These are phyloP conservation scores for Plasmodium gaboni DNA, from an alignment of 169 alveolate species.

Conservation along the genomic window DNA sequence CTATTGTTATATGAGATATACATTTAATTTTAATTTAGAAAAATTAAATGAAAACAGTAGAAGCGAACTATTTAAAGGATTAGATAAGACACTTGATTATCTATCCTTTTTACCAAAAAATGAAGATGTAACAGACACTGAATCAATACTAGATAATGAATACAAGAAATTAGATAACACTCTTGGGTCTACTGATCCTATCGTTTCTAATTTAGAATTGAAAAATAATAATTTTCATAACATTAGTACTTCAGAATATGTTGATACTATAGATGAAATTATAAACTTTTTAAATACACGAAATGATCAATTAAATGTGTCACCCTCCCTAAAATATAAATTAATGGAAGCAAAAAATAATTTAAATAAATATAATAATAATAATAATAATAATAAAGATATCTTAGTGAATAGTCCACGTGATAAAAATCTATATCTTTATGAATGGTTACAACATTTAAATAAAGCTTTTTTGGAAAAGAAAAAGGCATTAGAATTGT, in stretches of 20 bases:
- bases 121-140: slow-evolving; percentile 34
- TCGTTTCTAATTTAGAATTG: slow-evolving; percentile 40
- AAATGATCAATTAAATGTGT: slow-evolving; percentile 12
- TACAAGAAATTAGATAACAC: slow-evolving; percentile 32
- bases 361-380: not conserved
- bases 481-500: slow-evolving; percentile 22
- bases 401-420: not conserved
- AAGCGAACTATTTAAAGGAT: slow-evolving; percentile 66
- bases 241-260: slow-evolving; percentile 16
- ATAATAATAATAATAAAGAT: not conserved
- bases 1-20: slow-evolving; percentile 64
- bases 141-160: slow-evolving; percentile 47
- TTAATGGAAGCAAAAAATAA: slow-evolving; percentile 37
- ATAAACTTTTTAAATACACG: slow-evolving; percentile 26
- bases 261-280: slow-evolving; percentile 50
- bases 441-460: slow-evolving; percentile 35
- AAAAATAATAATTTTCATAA: slow-evolving; percentile 13
- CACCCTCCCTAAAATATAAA: slow-evolving; percentile 22
- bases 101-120: slow-evolving; percentile 58
- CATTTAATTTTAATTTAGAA: slow-evolving; percentile 68
- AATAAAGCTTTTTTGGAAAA: slow-evolving; percentile 40
- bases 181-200: slow-evolving; percentile 20
- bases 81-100: slow-evolving; percentile 47
- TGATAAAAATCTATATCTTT: slow-evolving; percentile 6
- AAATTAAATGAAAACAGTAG: slow-evolving; percentile 59